A percentile compares a stretch with the other conserved stretches of the same genome.
phyloP scores from a whole-genome alignment of 306 rosid genomes.

The Ceratonia siliqua region DNA sequence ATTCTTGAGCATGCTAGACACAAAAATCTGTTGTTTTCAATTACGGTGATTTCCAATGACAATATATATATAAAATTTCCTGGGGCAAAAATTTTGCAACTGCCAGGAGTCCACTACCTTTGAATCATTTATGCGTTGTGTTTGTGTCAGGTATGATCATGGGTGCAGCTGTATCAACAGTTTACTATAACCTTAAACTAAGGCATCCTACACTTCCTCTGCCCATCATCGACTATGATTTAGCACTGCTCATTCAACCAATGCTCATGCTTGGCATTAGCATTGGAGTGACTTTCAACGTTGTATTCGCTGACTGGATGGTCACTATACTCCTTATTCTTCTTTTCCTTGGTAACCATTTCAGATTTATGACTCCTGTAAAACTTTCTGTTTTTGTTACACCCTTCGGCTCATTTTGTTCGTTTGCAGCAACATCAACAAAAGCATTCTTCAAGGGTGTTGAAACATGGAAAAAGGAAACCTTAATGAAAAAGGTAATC shows the following conservation, averaged over 20 bases:
- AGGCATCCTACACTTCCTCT: conserved; percentile 74
- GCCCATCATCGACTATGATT: conserved; percentile 91
- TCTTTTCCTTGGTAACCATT: conserved; percentile 69
- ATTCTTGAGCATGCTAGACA: too few species aligned
- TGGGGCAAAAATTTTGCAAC: not conserved
- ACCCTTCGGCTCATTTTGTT: conserved; percentile 3
- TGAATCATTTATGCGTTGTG: conserved; percentile 6
- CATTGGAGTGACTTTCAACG: conserved; percentile 86
- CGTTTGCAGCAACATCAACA: conserved; percentile 68
- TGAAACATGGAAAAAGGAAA: conserved; percentile 92
- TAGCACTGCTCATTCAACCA: conserved; percentile 85
- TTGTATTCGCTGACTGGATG: conserved; percentile 88
- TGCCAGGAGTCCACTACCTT: not conserved
- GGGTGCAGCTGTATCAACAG: conserved; percentile 88
- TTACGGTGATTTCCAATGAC: too few species aligned
- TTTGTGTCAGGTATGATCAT: conserved; percentile 79
- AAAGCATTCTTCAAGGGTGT: conserved; percentile 87
- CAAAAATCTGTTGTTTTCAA: too few species aligned
- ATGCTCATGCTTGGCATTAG: conserved; percentile 98
- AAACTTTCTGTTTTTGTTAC: not conserved
- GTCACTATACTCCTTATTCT: conserved; percentile 84
- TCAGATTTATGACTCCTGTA: not conserved
- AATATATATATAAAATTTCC: too few species aligned
- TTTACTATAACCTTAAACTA: conserved; percentile 75
- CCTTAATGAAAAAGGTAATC: conserved; percentile 71